These are phyloP conservation scores for Neurospora tetraspora DNA, from an alignment of 495 filamentous ascomycete genomes.

Conservation along the genomic window DNA sequence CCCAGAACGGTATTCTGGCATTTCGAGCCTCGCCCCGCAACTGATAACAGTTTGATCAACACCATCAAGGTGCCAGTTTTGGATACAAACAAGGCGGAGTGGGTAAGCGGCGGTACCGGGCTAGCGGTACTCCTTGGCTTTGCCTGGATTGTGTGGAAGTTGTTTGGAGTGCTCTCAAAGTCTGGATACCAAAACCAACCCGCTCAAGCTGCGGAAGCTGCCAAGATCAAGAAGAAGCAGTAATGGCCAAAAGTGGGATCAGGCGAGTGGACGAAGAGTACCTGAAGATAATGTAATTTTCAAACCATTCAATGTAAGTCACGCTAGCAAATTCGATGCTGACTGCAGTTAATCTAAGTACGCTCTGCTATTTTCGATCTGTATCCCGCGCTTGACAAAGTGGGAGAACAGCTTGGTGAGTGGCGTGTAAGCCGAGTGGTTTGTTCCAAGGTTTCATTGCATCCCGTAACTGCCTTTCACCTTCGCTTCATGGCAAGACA, in stretches of 20 bases:
- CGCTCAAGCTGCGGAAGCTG: slow-evolving; percentile 10
- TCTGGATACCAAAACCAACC: slow-evolving; percentile 15
- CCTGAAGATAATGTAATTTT: background rate
- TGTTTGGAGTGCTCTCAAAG: slow-evolving; percentile 34
- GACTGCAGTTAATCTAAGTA: background rate
- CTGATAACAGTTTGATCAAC: slow-evolving; percentile 42
- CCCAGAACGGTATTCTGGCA: slow-evolving; percentile 81
- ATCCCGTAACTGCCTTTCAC: background rate
- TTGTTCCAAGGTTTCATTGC: background rate
- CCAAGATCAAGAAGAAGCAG: slow-evolving; percentile 31
- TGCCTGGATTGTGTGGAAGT: slow-evolving; percentile 62
- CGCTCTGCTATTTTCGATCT: background rate
- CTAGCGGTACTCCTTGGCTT: slow-evolving; percentile 60
- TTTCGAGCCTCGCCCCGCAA: slow-evolving; percentile 46
- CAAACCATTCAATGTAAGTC: background rate
- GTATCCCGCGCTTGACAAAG: background rate
- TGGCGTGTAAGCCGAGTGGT: background rate
- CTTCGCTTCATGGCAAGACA: background rate
- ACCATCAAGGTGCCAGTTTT: slow-evolving; percentile 67
- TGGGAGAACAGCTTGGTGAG: background rate
- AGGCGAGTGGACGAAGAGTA: background rate
- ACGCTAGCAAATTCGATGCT: background rate
- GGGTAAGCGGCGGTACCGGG: slow-evolving; percentile 64
- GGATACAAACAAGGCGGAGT: slow-evolving; percentile 44
- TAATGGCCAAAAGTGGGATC: slow-evolving; percentile 6